Evolutionary conservation across 2,329 filamentous ascomycete genomes (phyloP), one percentile per base, ranked within the genome.

Genomic region (Scleromitrula shiraiana): DNA sequence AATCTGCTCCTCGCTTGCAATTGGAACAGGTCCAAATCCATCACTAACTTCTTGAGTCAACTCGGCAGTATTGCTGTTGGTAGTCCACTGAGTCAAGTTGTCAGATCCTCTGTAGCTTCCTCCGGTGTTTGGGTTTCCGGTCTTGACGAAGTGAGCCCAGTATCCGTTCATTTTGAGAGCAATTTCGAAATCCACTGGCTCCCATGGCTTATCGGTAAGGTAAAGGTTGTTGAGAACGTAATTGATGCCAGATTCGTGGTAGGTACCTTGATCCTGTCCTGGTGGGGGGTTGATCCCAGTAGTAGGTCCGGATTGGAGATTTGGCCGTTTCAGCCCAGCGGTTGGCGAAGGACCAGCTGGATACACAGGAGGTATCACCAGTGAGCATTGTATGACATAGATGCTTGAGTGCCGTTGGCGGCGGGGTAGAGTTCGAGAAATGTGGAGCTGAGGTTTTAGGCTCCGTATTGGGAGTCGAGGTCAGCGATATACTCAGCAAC

Each of bases 71-170:
- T 38, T 30, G 1, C 17, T 17, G 1, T 8, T 33, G 2, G 3
- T 14, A 27, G 3, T 19, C 41, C 22, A 38, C 40, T n/a, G 24
- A 4, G 7, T 50, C 51, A 40, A 37, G 1, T 10, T n/a, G n/a
- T 19, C 29, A 27, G 29, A 7, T 37, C 52, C n/a, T 37, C 26
- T 33, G 6, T 41, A 41, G 1, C 20, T 15, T 9, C 10, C 23
- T 5, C 42, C 33, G 15, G 7, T 20, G n/a, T 88, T 89, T 0
- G 85, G 85, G 61, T 89, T 71, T 30, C 78, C 72, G 0, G 70
- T 71, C 29, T 74, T 69, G 50, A 88, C 78, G 60, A 89, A 90
- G 54, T 80, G 85, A 1, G 78, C 77, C 82, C 83, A 88, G 63
- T 88, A 89, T 0, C 70, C 73, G 57, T 85, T 80, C 33, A 84